A percentile compares a stretch with the other conserved stretches of the same genome.
phyloP scores from a whole-genome alignment of 257 asterid species.

The Lantana camara region DNA sequence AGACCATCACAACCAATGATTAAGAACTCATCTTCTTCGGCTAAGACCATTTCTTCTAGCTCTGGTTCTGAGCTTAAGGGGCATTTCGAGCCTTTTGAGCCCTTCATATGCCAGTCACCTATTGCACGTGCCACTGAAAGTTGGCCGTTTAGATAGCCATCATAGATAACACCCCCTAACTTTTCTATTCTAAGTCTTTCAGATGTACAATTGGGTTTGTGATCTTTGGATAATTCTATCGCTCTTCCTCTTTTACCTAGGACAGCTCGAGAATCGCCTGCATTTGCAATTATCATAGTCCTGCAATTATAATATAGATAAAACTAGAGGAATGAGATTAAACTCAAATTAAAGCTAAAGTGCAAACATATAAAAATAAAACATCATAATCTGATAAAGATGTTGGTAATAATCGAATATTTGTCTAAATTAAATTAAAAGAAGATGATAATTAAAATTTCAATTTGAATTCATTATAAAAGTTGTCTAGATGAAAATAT shows the following conservation, averaged over 20 bases:
- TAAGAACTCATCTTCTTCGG: conserved; percentile 85
- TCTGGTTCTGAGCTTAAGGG: conserved; percentile 85
- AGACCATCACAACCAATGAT: conserved; percentile 87
- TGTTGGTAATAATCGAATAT: too few species aligned
- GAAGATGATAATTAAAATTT: too few species aligned
- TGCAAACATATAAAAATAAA: not conserved
- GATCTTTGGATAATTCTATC: conserved; percentile 76
- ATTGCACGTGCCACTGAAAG: conserved; percentile 87
- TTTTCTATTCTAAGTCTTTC: conserved; percentile 74
- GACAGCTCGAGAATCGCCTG: conserved; percentile 90
- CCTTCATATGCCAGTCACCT: conserved; percentile 95
- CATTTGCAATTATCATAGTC: conserved; percentile 76
- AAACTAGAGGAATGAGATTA: not conserved
- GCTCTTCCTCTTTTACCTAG: conserved; percentile 86
- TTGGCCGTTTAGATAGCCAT: conserved; percentile 90
- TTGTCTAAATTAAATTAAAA: too few species aligned
- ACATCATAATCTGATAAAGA: too few species aligned
- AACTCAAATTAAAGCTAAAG: too few species aligned
- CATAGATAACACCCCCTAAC: conserved; percentile 76
- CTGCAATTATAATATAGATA: conserved; percentile 30
- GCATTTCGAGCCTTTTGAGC: conserved; percentile 63
- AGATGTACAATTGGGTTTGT: conserved; percentile 76
- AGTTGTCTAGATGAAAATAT: too few species aligned
- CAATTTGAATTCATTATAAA: too few species aligned
- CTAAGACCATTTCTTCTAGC: conserved; percentile 58